Conservation (phyloP, 768 basidiomycete genomes). For the Amanita thiersii region DNA sequence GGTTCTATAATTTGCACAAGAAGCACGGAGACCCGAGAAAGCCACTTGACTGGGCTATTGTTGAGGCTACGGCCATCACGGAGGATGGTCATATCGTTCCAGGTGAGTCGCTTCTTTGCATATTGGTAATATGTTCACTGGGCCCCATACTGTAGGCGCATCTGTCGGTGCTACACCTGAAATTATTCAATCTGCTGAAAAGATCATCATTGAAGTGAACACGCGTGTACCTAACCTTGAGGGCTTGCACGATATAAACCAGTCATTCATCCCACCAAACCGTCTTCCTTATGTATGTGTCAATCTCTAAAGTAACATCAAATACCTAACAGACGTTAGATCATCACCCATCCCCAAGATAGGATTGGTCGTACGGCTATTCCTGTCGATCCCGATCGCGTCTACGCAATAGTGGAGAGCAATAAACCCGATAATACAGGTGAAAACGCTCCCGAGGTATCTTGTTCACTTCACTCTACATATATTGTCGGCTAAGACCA, state of each 20-base stretch:
- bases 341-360: constrained; percentile 35
- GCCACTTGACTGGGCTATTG: constrained; percentile 41
- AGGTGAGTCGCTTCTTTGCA: too few relatives aligned
- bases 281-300: constrained; percentile 32
- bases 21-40: constrained; percentile 35
- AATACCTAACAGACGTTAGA: constrained; percentile 14
- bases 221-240: constrained; percentile 37
- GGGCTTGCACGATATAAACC: constrained; percentile 41
- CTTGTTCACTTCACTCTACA: constrained; percentile 1
- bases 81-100: constrained; percentile 41
- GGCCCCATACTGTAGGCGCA: too few relatives aligned
- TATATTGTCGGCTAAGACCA: neutral
- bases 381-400: constrained; percentile 39
- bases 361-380: constrained; percentile 37
- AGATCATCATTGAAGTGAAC: constrained; percentile 44
- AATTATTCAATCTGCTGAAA: constrained; percentile 38
- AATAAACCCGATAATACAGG: constrained; percentile 36
- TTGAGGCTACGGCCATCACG: constrained; percentile 41
- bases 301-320: constrained; percentile 8
- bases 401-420: constrained; percentile 36
- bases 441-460: constrained; percentile 33
- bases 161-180: constrained; percentile 41
- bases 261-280: constrained; percentile 32
- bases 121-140: neutral
- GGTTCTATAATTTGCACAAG: constrained; percentile 36